A percentile compares a stretch with the other conserved stretches of the same genome.
Evolutionary conservation across 2,329 filamentous ascomycete genomes (phyloP).

Genomic region (Plectosphaerella cucumerina): DNA sequence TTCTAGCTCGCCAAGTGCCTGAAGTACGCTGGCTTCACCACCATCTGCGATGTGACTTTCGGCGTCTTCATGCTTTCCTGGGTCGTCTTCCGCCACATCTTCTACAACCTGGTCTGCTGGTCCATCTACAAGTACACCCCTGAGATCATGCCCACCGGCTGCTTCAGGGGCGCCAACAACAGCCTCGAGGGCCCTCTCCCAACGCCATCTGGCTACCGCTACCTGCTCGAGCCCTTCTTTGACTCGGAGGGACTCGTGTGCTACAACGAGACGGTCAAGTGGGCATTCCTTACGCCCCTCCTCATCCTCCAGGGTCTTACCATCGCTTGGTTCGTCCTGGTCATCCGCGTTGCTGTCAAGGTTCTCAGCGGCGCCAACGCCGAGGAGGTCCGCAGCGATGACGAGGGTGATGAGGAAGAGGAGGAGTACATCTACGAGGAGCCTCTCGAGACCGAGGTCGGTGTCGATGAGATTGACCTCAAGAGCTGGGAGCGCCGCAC

Average conservation of each 20-base stretch:
- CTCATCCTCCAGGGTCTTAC: slow-evolving; percentile 76
- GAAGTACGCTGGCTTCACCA: slow-evolving; percentile 79
- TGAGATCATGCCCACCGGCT: slow-evolving; percentile 59
- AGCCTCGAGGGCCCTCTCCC: slow-evolving; percentile 51
- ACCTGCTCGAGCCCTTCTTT: slow-evolving; percentile 71
- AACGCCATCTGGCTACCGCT: slow-evolving; percentile 46
- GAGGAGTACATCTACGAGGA: slow-evolving; percentile 52
- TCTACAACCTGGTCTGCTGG: slow-evolving; percentile 77
- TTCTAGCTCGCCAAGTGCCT: slow-evolving; percentile 83
- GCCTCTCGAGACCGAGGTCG: slow-evolving; percentile 69
- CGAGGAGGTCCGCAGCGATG: slow-evolving; percentile 84
- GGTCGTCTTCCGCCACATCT: slow-evolving; percentile 76
- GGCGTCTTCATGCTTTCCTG: slow-evolving; percentile 82
- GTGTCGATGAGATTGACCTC: slow-evolving; percentile 66
- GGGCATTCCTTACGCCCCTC: slow-evolving; percentile 72
- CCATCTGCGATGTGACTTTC: slow-evolving; percentile 76
- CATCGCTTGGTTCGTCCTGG: slow-evolving; percentile 86
- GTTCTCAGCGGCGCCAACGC: slow-evolving; percentile 74
- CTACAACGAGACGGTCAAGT: slow-evolving; percentile 71
- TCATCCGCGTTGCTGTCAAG: slow-evolving; percentile 74
- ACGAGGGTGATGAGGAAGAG: slow-evolving; percentile 61
- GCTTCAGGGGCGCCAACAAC: slow-evolving; percentile 59
- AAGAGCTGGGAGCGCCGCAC: slow-evolving; percentile 57
- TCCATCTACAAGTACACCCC: slow-evolving; percentile 70
- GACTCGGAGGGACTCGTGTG: slow-evolving; percentile 71